Conservation (phyloP, 2,329 filamentous ascomycete species). For the Fusarium decemcellulare region DNA sequence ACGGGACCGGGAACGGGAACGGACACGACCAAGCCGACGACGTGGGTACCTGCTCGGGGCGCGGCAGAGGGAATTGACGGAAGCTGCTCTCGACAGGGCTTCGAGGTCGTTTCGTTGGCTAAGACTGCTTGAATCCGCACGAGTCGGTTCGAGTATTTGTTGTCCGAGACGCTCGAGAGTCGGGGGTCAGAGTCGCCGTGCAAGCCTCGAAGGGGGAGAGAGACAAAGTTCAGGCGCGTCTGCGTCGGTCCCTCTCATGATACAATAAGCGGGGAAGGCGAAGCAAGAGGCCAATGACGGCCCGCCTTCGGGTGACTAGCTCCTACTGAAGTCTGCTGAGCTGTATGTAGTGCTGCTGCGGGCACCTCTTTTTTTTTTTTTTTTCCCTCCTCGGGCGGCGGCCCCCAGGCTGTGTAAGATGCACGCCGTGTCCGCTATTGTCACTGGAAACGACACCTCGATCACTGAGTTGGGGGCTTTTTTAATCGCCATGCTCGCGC, state of each 20-base stretch:
- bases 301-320: constrained; percentile 39
- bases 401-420: constrained; percentile 26
- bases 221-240: constrained; percentile 49
- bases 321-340: constrained; percentile 40
- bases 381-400: not conserved
- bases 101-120: not conserved
- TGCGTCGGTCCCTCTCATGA: constrained; percentile 53
- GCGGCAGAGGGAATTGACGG: constrained; percentile 18
- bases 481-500: constrained; percentile 29
- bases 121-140: constrained; percentile 5
- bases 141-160: constrained; percentile 12
- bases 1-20: constrained; percentile 18
- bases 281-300: constrained; percentile 49
- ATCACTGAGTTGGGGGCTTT: constrained; percentile 7
- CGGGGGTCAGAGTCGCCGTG: constrained; percentile 37
- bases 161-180: constrained; percentile 24
- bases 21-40: constrained; percentile 23
- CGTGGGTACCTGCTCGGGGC: constrained; percentile 32
- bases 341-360: constrained; percentile 27
- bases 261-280: constrained; percentile 56
- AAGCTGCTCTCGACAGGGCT: constrained; percentile 12
- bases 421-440: constrained; percentile 20
- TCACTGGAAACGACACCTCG: constrained; percentile 6
- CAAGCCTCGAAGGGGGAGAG: constrained; percentile 41
- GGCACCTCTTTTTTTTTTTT: constrained; percentile 12